phyloP scores from a whole-genome alignment of 2,329 filamentous ascomycete genomes.

The Clonostachys rhizophaga region DNA sequence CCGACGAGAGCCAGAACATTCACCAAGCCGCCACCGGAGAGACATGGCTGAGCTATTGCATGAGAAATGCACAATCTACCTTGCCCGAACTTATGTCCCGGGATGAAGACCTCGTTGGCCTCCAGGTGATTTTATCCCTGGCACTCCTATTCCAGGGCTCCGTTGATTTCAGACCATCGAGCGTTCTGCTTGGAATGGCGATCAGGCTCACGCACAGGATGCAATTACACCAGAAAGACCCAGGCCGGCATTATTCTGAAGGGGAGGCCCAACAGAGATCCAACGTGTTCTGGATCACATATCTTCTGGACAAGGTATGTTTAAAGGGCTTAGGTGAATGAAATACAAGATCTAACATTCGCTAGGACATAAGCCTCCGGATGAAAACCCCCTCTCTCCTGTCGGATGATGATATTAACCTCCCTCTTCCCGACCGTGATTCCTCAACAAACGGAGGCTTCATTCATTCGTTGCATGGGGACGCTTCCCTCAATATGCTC shows the following conservation, averaged over 20 bases:
- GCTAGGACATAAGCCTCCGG: slow-evolving; percentile 26
- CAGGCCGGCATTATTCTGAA: slow-evolving; percentile 11
- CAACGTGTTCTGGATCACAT: slow-evolving; percentile 34
- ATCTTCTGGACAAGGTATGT: slow-evolving; percentile 30
- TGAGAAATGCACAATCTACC: slow-evolving; percentile 28
- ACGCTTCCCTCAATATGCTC: slow-evolving; percentile 27
- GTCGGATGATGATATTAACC: slow-evolving; percentile 31
- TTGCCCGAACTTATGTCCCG: slow-evolving; percentile 30
- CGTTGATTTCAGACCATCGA: slow-evolving; percentile 26
- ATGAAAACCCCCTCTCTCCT: slow-evolving; percentile 29
- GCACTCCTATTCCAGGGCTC: slow-evolving; percentile 29
- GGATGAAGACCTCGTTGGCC: slow-evolving; percentile 27
- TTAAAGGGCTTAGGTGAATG: background rate
- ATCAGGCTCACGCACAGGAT: background rate
- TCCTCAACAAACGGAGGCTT: slow-evolving; percentile 22
- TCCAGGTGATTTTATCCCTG: slow-evolving; percentile 31
- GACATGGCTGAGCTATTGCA: slow-evolving; percentile 16
- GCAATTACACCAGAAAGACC: slow-evolving; percentile 1
- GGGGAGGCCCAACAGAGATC: slow-evolving; percentile 23
- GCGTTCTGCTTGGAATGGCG: slow-evolving; percentile 30
- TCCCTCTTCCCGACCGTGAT: slow-evolving; percentile 23
- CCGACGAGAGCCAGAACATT: background rate
- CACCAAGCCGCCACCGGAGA: slow-evolving; percentile 6
- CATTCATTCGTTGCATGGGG: slow-evolving; percentile 25
- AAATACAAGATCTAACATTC: background rate